Percentiles rank a stretch among this genome's conserved stretches.
Conservation (phyloP, 2,329 filamentous ascomycete genomes). For the Beauveria bassiana region DNA sequence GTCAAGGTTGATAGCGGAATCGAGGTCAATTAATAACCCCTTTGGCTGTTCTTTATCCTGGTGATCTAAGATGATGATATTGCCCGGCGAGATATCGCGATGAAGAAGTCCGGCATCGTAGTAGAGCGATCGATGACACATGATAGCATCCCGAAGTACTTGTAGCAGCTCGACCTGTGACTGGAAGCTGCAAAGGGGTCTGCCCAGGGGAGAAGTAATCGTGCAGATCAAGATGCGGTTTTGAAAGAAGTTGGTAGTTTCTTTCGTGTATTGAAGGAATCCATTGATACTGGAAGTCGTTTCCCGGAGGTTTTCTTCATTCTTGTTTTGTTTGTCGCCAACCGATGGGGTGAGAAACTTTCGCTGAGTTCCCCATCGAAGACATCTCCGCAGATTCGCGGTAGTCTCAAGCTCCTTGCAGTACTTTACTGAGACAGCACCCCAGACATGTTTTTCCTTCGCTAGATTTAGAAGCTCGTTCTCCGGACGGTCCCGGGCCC, state of each 20-base stretch:
- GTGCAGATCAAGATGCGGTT: constrained; percentile 13
- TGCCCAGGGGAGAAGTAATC: neutral
- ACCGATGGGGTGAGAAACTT: neutral
- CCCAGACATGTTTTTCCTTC: constrained; percentile 21
- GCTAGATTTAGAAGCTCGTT: constrained; percentile 24
- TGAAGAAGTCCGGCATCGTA: neutral
- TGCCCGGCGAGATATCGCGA: neutral
- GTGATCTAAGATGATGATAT: neutral
- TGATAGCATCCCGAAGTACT: neutral
- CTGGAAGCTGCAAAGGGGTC: neutral
- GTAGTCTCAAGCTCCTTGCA: constrained; percentile 6
- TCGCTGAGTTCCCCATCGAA: neutral
- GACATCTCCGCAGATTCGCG: neutral
- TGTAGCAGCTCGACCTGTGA: neutral
- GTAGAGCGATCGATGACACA: neutral
- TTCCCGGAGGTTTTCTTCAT: too few relatives aligned
- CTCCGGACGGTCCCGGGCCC: constrained; percentile 22
- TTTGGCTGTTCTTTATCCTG: neutral
- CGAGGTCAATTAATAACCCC: neutral
- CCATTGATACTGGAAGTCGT: too few relatives aligned
- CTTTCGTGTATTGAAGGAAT: constrained; percentile 8
- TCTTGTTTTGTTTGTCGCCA: neutral
- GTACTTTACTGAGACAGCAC: constrained; percentile 21
- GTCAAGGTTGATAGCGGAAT: neutral
- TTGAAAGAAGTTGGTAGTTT: constrained; percentile 12